Evolutionary conservation across 2,329 filamentous ascomycete species (phyloP), one percentile per base, ranked within the genome.

Genomic region (Camillea tinctor): DNA sequence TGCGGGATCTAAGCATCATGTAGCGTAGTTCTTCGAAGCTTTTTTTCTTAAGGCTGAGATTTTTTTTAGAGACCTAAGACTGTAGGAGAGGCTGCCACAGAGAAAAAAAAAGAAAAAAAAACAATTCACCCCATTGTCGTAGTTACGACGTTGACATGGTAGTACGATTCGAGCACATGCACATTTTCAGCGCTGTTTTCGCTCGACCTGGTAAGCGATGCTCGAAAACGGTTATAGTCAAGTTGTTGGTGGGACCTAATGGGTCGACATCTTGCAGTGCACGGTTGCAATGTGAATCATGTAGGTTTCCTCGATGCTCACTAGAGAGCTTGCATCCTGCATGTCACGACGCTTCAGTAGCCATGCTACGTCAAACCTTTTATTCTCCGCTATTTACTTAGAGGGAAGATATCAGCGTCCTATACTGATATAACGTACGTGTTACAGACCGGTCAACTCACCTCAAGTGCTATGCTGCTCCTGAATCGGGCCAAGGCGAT

Each of bases 191-290:
- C 62, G 21, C 58, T 22, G 19, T 51, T 51, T 44, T 23, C 20
- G 51, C 64, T 61, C 56, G 58, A 66, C 61, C 59, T 64, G 60
- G 64, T 52, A 66, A 61, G 54, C 50, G 11, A 58, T 55, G 55
- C 44, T 62, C 62, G 20, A 66, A 60, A 65, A 66, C 40, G 60
- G 62, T 57, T 44, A 44, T 44, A 15, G 13, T 15, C 58, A 61
- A 55, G 48, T n/a, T 53, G 21, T 50, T 20, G 17, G 36, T 52
- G 59, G 57, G 23, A 48, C 60, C 60, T 23, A 63, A 63, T 58
- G 57, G n/a, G 57, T 59, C 56, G 54, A 55, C 48, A 53, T 57
- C 56, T 57, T 48, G 57, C 52, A 56, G 57, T 22, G 22, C 49
- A 57, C 54, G 22, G 56, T 26, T 49, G 53, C 54, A 22, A 23